Base-by-base conservation (phyloP, 2,329 filamentous ascomycete genomes). In the Xylaria sp. region DNA sequence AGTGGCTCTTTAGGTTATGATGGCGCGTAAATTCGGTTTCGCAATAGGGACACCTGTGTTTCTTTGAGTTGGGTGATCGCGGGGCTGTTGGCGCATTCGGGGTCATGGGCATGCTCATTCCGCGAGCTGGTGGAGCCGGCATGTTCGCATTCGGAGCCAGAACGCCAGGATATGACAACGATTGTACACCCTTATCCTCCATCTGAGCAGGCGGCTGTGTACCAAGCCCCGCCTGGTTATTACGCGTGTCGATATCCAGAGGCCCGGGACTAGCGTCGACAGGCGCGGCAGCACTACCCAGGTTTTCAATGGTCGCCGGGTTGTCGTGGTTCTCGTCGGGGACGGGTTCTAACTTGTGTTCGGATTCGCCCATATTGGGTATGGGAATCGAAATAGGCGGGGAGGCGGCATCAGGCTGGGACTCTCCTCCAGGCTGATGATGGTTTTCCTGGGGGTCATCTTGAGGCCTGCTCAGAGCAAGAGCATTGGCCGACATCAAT, bases 31-130 rank as follows among this genome's bases (percentile, higher is more conserved):
- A 99, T 76, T 97, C 96, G 5, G 96, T 97, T 45, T 93, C 89
- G 84, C 96, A 99, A 79, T 97, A 97, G 0, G 93, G 95, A 77
- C 96, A 99, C 80, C 96, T 97, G 83, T 99, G 95, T 76, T 96
- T 95, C 82, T 97, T 97, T 60, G 82, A 81, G 30, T 90, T 90
- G 0, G 92, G 90, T 6, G 93, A 93, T 74, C 89, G 88, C 56
- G 90, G 89, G 62, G 83, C 73, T 75, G 84, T 65, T 71, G 83
- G 78, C 76, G 84, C 72, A 74, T 78, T 80, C 34, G 81, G 80
- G 23, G 84, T 80, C 80, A 88, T 84, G 8, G 88, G 87, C 70
- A 88, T 84, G 73, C 84, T 90, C 82, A 89, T 85, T 32, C 84
- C 85, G 52, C 88, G 84, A 34, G 78, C 70, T 1, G 83, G 80